These are phyloP conservation scores for Pisolithus orientalis DNA, from an alignment of 768 basidiomycete species.

Conservation along the genomic window DNA sequence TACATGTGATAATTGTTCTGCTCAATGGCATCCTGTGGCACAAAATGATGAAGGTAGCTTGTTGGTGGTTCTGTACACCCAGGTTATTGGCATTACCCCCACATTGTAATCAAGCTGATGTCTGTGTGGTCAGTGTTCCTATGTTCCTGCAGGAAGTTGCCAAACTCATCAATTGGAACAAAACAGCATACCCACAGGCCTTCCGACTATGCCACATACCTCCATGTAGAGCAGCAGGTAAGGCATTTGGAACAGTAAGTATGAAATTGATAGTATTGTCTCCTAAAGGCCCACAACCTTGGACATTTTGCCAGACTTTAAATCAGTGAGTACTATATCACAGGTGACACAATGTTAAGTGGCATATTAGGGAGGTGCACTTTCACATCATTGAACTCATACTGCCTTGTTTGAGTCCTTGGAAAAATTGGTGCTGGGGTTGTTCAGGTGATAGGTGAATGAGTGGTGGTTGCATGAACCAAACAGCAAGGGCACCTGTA, in stretches of 20 bases:
- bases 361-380: no score
- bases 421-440: no score
- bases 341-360: no score
- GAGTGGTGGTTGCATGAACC: no score
- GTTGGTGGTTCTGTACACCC: constrained; percentile 31
- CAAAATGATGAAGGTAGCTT: constrained; percentile 16
- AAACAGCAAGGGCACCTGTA: no score
- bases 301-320: constrained; percentile 24
- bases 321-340: constrained; percentile 38
- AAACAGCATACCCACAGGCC: constrained; percentile 56
- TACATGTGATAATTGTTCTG: constrained; percentile 36
- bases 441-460: no score
- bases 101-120: constrained; percentile 38
- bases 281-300: constrained; percentile 22
- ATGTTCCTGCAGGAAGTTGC: not conserved
- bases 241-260: constrained; percentile 52
- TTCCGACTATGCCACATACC: constrained; percentile 49
- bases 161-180: constrained; percentile 57
- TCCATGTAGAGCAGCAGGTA: constrained; percentile 52
- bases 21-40: constrained; percentile 30
- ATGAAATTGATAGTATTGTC: constrained; percentile 54
- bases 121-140: not conserved
- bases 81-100: constrained; percentile 39
- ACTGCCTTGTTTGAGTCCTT: no score
- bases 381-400: no score